Base-by-base conservation (phyloP, 768 basidiomycete genomes). In the Rhizopogon roseolus region DNA sequence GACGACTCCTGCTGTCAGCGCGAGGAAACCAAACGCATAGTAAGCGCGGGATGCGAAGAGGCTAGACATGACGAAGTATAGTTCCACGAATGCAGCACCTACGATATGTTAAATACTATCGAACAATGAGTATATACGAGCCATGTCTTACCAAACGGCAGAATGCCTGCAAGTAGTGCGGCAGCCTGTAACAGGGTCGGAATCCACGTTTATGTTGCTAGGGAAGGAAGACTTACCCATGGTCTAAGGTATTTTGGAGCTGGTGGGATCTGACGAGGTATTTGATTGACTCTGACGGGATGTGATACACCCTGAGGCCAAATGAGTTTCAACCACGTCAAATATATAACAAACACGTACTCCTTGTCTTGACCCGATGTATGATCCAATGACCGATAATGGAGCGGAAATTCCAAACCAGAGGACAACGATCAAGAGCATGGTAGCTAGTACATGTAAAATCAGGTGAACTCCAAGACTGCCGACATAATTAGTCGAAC, bases 361-460 rank as follows among this genome's bases (percentile, higher is more conserved):
- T 14, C 95, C 95, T 62, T 93, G 90, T 67, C 83, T 88, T 25
- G 86, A 79, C 5, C 96, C 96, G 54, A 86, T 84, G 68, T 90
- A 95, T 16, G 89, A 85, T 9, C 96, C 96, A 34, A 93, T 74
- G 17, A 88, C 80, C 17, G 90, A 93, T 40, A 98, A 73, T 3
- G 96, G 96, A 1, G 90, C 90, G 25, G 93, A 93, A 55, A 98
- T 94, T 16, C 93, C 86, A 67, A 93, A 97, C 95, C 95, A 97
- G 13, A 95, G 71, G 13, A 91, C 61, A 32, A 92, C 80, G 54
- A 96, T 88, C 37, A 91, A 74, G 40, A 93, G 73, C 81, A 95
- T 88, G 0, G 93, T 95, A 43, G 86, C 88, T 90, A 41, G 27
- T 53, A 13, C 25, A 50, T 48, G 27, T 50, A 11, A 43, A 43